Evolutionary conservation across 495 filamentous ascomycete genomes (phyloP).

Genomic region (Penicillium manginii): DNA sequence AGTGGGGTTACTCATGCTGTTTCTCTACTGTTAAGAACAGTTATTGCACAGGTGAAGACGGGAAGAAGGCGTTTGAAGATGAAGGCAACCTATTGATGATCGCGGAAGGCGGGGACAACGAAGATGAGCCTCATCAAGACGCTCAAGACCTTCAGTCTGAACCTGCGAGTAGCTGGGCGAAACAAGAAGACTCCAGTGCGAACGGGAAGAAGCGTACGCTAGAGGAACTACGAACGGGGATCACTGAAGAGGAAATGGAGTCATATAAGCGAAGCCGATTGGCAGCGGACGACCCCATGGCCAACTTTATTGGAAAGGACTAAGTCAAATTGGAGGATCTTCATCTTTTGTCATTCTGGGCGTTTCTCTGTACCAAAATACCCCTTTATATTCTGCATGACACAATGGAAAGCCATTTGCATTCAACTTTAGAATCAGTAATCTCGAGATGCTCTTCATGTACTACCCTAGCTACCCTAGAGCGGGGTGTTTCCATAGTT

Average conservation of each 20-base stretch:
- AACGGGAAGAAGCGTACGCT: slow-evolving; percentile 68
- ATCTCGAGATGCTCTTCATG: too few species aligned
- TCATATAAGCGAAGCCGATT: slow-evolving; percentile 74
- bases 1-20: slow-evolving; percentile 98
- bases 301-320: slow-evolving; percentile 68
- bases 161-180: slow-evolving; percentile 34
- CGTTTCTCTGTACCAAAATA: slow-evolving; percentile 33
- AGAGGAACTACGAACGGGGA: slow-evolving; percentile 70
- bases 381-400: slow-evolving; percentile 23
- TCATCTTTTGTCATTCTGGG: slow-evolving; percentile 12
- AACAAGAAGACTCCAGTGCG: slow-evolving; percentile 28
- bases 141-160: slow-evolving; percentile 31
- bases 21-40: slow-evolving; percentile 92
- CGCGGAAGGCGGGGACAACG: slow-evolving; percentile 39
- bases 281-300: slow-evolving; percentile 83
- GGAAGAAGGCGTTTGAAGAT: slow-evolving; percentile 72
- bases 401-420: slow-evolving; percentile 4
- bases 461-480: too few species aligned
- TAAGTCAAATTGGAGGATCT: slow-evolving; percentile 15
- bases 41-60: slow-evolving; percentile 92
- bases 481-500: too few species aligned
- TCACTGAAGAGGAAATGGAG: slow-evolving; percentile 82
- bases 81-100: slow-evolving; percentile 60
- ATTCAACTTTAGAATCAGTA: neutral
- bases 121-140: slow-evolving; percentile 17